Conservation (phyloP, 306 rosid genomes). For the Medicago lupulina region DNA sequence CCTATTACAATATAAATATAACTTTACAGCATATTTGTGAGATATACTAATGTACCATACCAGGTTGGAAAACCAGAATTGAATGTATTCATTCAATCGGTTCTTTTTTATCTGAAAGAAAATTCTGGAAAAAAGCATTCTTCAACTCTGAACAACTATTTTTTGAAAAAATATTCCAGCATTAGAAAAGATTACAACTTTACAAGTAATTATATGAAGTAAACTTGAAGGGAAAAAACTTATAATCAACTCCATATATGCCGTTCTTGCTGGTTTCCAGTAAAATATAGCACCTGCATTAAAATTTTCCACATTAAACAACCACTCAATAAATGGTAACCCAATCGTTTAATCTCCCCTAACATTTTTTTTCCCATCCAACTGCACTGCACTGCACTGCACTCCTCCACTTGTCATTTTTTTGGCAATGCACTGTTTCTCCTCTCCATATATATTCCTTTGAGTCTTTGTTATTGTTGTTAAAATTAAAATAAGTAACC, state of each 20-base stretch:
- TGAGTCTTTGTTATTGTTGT: neutral
- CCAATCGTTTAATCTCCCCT: neutral
- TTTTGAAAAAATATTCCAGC: conserved; percentile 20
- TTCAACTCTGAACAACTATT: conserved; percentile 18
- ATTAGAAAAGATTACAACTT: conserved; percentile 9
- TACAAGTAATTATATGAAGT: conserved; percentile 6
- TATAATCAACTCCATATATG: neutral
- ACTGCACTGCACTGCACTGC: neutral
- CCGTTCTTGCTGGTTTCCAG: neutral
- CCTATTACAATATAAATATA: conserved; percentile 2
- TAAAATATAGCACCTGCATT: neutral
- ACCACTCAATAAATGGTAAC: neutral
- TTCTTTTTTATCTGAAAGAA: neutral
- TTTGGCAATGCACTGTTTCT: neutral
- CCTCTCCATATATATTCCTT: neutral
- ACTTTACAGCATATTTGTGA: conserved; percentile 22
- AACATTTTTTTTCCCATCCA: neutral
- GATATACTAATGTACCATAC: conserved; percentile 26
- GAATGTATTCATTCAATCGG: conserved; percentile 9
- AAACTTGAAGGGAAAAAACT: neutral
- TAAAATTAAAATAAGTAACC: neutral
- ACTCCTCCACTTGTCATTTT: neutral
- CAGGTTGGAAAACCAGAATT: conserved; percentile 31
- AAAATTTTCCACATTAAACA: neutral
- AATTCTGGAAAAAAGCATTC: conserved; percentile 15